A percentile compares a stretch with the other conserved stretches of the same genome.
These are phyloP conservation scores for Withania somnifera DNA, from an alignment of 305 asterid genomes.

Conservation along the genomic window DNA sequence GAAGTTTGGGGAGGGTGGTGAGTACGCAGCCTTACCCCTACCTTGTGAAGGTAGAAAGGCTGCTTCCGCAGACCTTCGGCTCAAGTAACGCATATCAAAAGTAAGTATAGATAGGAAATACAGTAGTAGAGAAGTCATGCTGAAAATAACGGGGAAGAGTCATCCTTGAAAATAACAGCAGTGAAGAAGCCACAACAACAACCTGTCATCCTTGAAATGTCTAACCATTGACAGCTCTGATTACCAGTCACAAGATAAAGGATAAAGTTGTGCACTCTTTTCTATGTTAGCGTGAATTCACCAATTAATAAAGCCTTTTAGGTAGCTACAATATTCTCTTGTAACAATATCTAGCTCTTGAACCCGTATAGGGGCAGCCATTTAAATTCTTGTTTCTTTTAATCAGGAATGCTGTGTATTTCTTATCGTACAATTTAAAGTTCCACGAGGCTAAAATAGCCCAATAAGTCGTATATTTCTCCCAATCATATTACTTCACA, in stretches of 20 bases:
- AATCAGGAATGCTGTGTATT: neutral
- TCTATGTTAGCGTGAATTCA: neutral
- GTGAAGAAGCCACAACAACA: neutral
- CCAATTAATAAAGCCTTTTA: neutral
- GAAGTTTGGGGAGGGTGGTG: too few relatives aligned
- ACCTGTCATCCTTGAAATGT: neutral
- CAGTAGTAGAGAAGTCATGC: neutral
- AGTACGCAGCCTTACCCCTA: neutral
- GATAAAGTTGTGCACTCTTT: neutral
- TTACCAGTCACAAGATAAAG: neutral
- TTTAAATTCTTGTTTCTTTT: neutral
- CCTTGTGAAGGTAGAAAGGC: neutral
- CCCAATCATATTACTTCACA: neutral
- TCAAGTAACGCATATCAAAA: neutral
- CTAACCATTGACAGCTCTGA: neutral
- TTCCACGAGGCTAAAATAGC: neutral
- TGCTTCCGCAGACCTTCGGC: neutral
- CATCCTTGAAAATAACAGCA: neutral
- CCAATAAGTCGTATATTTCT: neutral
- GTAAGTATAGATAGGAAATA: neutral
- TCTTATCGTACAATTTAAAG: neutral
- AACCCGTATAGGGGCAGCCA: neutral
- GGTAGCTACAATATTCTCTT: neutral
- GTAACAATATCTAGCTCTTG: neutral
- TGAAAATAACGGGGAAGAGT: neutral